Evolutionary conservation across 768 basidiomycete species (phyloP), one percentile per base, ranked within the genome.

Genomic region (Mycena metata): DNA sequence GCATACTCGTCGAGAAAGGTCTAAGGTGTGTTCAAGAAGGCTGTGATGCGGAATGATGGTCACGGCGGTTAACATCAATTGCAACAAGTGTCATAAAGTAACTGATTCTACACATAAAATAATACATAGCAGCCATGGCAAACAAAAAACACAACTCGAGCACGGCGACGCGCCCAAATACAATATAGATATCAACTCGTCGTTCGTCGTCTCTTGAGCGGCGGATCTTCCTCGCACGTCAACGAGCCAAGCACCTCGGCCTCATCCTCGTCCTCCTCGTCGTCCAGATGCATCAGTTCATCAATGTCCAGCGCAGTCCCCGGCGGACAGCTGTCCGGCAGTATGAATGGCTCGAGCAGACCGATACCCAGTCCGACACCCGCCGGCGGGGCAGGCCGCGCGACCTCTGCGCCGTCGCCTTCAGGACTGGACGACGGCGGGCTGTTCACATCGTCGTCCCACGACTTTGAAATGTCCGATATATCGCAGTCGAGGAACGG

Each of bases 281-380:
- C 79, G 26, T 68, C 72, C 73, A 66, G 76, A 45, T 79, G 75
- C 54, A 69, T 68, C 66, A 70, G 57, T 71, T 77, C 65, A 74
- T 74, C 56, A 76, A 73, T 45, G 77, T 75, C 54, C 72, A 64
- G 75, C 79, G 36, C 80, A 73, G 61, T 84, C 80, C 51, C 74
- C 71, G 72, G 82, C 80, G 60, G 52, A 57, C 71, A 47, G 58
- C 58, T 59, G 66, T 81, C 80, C 41, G 85, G 81, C 54, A 87
- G 78, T 35, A 79, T 79, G 70, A 90, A 90, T 15, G 89, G 86
- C 59, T 85, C 88, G 72, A 90, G 79, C 45, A 90, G 79, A 10
- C 87, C 87, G 60, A 89, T 82, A 5, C 84, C 85, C 49, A 88
- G 76, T 17, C 85, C 84, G 35, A 82, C 78, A 5, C 78, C 79